Evolutionary conservation across 2,329 filamentous ascomycete species (phyloP).

Genomic region (Aspergillus pseudotamarii): DNA sequence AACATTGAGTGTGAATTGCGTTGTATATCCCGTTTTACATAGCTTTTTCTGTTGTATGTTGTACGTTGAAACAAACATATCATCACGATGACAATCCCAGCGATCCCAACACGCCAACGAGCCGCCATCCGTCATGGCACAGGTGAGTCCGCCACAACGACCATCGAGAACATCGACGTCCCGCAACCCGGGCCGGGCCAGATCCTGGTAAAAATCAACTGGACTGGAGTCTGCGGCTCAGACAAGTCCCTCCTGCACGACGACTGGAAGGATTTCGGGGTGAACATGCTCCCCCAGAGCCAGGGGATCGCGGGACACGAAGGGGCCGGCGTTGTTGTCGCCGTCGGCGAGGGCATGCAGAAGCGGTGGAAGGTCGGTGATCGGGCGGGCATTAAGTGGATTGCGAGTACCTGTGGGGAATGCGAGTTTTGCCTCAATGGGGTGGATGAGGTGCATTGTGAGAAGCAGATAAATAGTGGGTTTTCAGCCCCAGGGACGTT

Average conservation of each 20-base stretch:
- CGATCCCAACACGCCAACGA: constrained; percentile 7
- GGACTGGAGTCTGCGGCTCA: constrained; percentile 15
- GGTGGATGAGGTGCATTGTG: constrained; percentile 21
- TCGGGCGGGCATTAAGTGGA: constrained; percentile 25
- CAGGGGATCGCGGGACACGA: constrained; percentile 43
- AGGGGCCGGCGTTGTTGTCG: constrained; percentile 46
- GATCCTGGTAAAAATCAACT: constrained; percentile 17
- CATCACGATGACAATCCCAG: constrained; percentile 1
- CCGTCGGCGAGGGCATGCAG: constrained; percentile 33
- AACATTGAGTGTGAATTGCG: neutral
- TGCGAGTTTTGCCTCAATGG: constrained; percentile 23
- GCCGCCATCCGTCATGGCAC: constrained; percentile 6
- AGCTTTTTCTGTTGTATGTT: too few species aligned
- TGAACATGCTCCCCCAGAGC: constrained; percentile 5
- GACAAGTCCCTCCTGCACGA: constrained; percentile 11
- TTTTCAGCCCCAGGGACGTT: constrained; percentile 23
- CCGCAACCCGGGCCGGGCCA: constrained; percentile 7
- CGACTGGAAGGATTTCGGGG: constrained; percentile 8
- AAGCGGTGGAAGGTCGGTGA: constrained; percentile 26
- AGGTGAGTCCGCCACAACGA: constrained; percentile 1
- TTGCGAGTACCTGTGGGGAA: constrained; percentile 21
- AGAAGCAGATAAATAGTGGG: constrained; percentile 18
- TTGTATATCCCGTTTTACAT: neutral
- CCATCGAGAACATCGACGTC: constrained; percentile 4
- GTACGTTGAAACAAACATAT: neutral